Percentiles rank a stretch among this genome's conserved stretches.
These are phyloP conservation scores for Asterophora parasitica DNA, from an alignment of 768 basidiomycete genomes.

Conservation along the genomic window DNA sequence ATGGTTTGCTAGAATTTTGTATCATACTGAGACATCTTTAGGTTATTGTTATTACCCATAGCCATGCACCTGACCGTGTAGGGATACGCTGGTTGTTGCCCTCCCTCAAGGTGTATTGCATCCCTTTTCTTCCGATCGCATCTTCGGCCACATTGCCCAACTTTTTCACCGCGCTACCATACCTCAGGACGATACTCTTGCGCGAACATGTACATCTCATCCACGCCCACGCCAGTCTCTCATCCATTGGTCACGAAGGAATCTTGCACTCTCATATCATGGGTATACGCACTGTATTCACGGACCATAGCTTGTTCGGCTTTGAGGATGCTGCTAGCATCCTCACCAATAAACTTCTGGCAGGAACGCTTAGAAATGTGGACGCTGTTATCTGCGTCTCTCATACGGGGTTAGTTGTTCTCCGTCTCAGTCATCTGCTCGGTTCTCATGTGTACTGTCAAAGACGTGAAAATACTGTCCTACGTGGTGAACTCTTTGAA, in stretches of 20 bases:
- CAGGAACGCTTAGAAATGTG: constrained; percentile 80
- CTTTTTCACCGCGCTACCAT: constrained; percentile 89
- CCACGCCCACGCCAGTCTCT: constrained; percentile 90
- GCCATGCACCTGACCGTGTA: constrained; percentile 78
- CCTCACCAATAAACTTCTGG: constrained; percentile 92
- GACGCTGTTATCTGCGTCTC: constrained; percentile 96
- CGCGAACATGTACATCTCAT: constrained; percentile 84
- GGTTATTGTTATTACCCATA: constrained; percentile 95
- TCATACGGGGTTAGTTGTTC: constrained; percentile 75
- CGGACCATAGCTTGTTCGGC: constrained; percentile 95
- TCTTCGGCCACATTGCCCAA: constrained; percentile 93
- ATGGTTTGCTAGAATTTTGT: background rate
- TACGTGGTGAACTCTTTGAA: constrained; percentile 77
- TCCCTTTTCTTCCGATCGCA: constrained; percentile 84
- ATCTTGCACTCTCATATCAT: constrained; percentile 86
- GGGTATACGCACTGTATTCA: constrained; percentile 88
- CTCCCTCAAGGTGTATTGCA: constrained; percentile 88
- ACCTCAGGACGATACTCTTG: constrained; percentile 82
- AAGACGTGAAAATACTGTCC: constrained; percentile 96
- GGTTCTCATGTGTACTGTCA: background rate
- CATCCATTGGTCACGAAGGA: constrained; percentile 87
- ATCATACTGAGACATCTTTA: constrained; percentile 25
- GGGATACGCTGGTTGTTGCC: constrained; percentile 89
- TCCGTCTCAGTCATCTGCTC: background rate
- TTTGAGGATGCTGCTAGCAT: constrained; percentile 98